Percentiles rank a stretch among this genome's conserved stretches.
phyloP scores from a whole-genome alignment of 163 green algal genomes.

The Volvox carteri region DNA sequence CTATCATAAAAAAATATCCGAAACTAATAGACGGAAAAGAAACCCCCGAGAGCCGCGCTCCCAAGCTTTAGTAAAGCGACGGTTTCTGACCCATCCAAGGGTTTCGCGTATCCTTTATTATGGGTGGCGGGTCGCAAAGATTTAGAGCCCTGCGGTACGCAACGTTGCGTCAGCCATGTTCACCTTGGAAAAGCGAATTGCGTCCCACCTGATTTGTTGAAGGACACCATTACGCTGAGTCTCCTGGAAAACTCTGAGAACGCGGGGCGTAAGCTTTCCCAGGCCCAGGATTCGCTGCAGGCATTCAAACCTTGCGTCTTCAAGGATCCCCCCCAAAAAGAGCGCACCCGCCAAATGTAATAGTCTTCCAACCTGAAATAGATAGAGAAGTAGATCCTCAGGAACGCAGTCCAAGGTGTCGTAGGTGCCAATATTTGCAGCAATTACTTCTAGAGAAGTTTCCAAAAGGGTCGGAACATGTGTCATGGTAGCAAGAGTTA shows the following conservation, averaged over 20 bases:
- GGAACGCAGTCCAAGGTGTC: conserved; percentile 28
- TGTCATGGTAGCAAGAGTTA: conserved; percentile 18
- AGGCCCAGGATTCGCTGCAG: conserved; percentile 17
- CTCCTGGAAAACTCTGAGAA: conserved; percentile 5
- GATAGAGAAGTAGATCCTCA: conserved; percentile 18
- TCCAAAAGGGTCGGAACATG: not conserved
- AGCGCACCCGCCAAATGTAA: not conserved
- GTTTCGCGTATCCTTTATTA: conserved; percentile 26
- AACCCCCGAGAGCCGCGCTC: no score
- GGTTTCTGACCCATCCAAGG: conserved; percentile 47
- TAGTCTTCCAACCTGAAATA: not conserved
- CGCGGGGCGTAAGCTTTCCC: conserved; percentile 22
- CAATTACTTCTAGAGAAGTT: conserved; percentile 10
- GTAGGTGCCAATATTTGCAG: conserved; percentile 14
- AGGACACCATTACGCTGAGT: not conserved
- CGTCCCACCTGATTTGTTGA: conserved; percentile 15
- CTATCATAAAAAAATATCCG: no score
- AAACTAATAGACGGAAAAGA: no score
- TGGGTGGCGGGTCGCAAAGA: conserved; percentile 15
- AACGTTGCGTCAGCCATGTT: not conserved
- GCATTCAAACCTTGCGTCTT: not conserved
- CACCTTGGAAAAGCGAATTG: not conserved
- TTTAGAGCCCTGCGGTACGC: conserved; percentile 8
- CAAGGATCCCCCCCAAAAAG: no score
- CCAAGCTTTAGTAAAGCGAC: not conserved